Conservation (phyloP, 805 yeast species). For the Blastobotrys muscicola region DNA sequence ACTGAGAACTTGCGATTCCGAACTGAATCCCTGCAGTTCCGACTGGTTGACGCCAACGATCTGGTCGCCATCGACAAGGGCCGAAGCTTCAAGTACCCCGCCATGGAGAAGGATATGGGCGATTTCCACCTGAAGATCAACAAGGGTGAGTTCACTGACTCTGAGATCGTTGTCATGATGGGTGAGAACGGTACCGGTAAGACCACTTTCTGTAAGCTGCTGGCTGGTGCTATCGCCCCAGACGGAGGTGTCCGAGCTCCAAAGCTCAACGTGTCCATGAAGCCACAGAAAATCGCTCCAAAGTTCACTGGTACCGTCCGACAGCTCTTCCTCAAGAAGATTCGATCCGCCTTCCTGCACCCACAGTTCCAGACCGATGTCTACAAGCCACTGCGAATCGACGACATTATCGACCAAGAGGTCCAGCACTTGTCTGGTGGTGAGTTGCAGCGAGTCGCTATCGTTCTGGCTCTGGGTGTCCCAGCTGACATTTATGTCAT, state of each 20-base stretch:
- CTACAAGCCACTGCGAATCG: slow-evolving; percentile 87
- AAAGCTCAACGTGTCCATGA: slow-evolving; percentile 87
- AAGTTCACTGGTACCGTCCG: slow-evolving; percentile 98
- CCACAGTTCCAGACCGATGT: slow-evolving; percentile 99
- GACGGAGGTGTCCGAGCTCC: slow-evolving; percentile 77
- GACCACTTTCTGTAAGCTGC: slow-evolving; percentile 90
- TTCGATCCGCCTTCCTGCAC: slow-evolving; percentile 83
- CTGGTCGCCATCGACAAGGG: slow-evolving; percentile 66
- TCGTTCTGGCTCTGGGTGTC: slow-evolving; percentile 86
- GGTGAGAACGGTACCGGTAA: slow-evolving; percentile 99
- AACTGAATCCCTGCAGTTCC: slow-evolving; percentile 88
- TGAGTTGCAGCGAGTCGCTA: slow-evolving; percentile 98
- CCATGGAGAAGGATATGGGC: slow-evolving; percentile 87
- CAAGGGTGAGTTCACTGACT: slow-evolving; percentile 86
- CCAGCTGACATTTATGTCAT: slow-evolving; percentile 94
- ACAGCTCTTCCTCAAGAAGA: slow-evolving; percentile 92
- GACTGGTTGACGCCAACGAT: slow-evolving; percentile 84
- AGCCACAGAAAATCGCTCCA: slow-evolving; percentile 99
- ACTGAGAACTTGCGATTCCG: slow-evolving; percentile 96
- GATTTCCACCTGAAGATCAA: slow-evolving; percentile 81
- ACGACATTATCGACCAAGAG: slow-evolving; percentile 92
- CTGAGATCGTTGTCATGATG: slow-evolving; percentile 98
- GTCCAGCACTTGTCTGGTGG: slow-evolving; percentile 98
- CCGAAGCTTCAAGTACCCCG: slow-evolving; percentile 67
- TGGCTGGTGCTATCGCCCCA: slow-evolving; percentile 88